phyloP scores from a whole-genome alignment of 257 asterid species.

The Scutellaria minor region DNA sequence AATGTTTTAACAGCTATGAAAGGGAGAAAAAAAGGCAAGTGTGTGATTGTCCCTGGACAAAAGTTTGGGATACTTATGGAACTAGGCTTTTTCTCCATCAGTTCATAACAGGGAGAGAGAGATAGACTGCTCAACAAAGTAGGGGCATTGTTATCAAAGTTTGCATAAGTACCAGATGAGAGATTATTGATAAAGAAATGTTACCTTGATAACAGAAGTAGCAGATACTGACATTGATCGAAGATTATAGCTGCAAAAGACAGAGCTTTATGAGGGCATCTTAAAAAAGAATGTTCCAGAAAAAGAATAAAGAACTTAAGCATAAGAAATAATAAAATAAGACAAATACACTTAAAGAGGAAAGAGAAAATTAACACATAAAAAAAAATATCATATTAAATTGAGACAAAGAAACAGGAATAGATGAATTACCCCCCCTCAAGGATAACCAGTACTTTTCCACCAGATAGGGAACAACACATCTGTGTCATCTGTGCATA shows the following conservation, averaged over 20 bases:
- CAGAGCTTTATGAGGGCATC: constrained; percentile 27
- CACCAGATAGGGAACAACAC: constrained; percentile 71
- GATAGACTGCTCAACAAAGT: constrained; percentile 3
- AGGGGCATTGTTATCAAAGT: constrained; percentile 9
- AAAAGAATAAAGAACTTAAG: constrained; percentile 25
- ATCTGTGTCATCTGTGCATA: constrained; percentile 91
- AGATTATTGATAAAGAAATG: constrained; percentile 29
- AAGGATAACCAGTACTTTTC: constrained; percentile 92
- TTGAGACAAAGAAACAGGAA: constrained; percentile 27
- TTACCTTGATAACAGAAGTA: constrained; percentile 87
- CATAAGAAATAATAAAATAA: constrained; percentile 19
- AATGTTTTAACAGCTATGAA: not conserved
- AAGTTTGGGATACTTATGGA: not conserved
- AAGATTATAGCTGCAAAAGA: constrained; percentile 79
- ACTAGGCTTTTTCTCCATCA: constrained; percentile 15
- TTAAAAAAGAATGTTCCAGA: constrained; percentile 16
- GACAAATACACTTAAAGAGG: constrained; percentile 13
- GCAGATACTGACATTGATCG: constrained; percentile 97
- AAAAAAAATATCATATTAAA: constrained; percentile 9
- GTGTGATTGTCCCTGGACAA: constrained; percentile 1
- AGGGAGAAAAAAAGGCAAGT: not conserved
- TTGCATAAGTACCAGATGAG: constrained; percentile 27
- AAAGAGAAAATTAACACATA: not conserved
- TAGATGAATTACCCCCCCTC: constrained; percentile 91
- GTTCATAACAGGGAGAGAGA: not conserved